Evolutionary conservation across 2,329 filamentous ascomycete species (phyloP), one percentile per base, ranked within the genome.

Genomic region (Macrophomina pseudophaseolina): DNA sequence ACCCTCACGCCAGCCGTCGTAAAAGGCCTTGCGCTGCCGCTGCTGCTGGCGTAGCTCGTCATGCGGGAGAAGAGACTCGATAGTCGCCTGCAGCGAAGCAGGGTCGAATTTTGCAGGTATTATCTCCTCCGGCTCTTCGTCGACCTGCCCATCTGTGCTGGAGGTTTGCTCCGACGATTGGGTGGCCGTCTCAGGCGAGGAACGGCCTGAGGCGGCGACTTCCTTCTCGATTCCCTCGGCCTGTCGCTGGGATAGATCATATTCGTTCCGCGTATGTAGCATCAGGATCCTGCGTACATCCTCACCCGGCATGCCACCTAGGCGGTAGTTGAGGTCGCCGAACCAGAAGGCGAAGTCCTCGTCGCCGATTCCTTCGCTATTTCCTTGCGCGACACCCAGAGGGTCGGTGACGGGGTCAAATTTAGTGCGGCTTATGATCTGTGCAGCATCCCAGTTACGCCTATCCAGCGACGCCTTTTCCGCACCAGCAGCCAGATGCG

Each of bases 341-440:
- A 97, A 92, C 93, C 94, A 98, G 74, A 99, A 97, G 0, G 90
- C 88, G 79, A 97, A 93, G 74, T 99, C 95, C 70, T 97, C 94
- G 46, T 96, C 91, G 0, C 92, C 94, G 70, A 99, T 90, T 42
- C 83, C 86, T 28, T 90, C 87, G n/a, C 89, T 88, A 44, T 79
- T 76, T 2, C 75, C 79, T 67, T 85, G 82, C 2, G 88, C 84
- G 1, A 86, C 81, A 5, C 90, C 87, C 8, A 91, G 89, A 0
- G 85, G 82, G 67, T 90, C 86, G 46, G 83, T 82, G 6, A 96
- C 86, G 0, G 93, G 89, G 6, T 91, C 87, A 72, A 98, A 98
- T 69, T 88, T 89, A 1, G 92, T 91, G 58, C 93, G 89, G 62
- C 84, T 84, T 44, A 90, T 74, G 67, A 99, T 91, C 73, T 97